These are phyloP conservation scores for Arabis hirsuta DNA, from an alignment of 345 rosid species.

Conservation along the genomic window DNA sequence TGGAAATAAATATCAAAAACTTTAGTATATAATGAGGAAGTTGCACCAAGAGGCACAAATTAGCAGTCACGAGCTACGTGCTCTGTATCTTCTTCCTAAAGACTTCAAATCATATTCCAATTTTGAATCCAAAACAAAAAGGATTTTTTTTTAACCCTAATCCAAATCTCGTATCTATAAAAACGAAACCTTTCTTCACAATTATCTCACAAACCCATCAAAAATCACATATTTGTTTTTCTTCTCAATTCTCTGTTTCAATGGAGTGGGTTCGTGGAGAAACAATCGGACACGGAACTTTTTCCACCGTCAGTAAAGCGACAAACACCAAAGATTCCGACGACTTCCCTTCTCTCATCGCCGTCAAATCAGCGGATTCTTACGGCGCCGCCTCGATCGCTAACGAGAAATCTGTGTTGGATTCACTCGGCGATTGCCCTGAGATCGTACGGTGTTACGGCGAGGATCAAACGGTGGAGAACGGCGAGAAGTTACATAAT, in stretches of 20 bases:
- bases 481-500: constrained; percentile 54
- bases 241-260: constrained; percentile 9
- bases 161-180: constrained; percentile 22
- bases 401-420: constrained; percentile 59
- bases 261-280: constrained; percentile 79
- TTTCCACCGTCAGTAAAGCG: constrained; percentile 61
- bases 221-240: neutral
- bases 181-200: constrained; percentile 4
- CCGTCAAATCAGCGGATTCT: constrained; percentile 64
- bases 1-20: neutral
- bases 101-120: constrained; percentile 9
- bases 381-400: constrained; percentile 41
- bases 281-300: constrained; percentile 65
- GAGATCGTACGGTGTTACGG: constrained; percentile 64
- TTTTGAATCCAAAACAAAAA: constrained; percentile 3
- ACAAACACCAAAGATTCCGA: constrained; percentile 27
- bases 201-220: neutral
- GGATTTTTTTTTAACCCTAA: neutral
- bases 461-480: constrained; percentile 46
- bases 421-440: constrained; percentile 53
- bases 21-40: constrained; percentile 20
- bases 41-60: constrained; percentile 32
- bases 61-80: constrained; percentile 39
- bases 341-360: constrained; percentile 51
- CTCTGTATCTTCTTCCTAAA: constrained; percentile 35